Evolutionary conservation across 1,284 basidiomycete species (phyloP), one percentile per base, ranked within the genome.

Genomic region (Rhizoctonia solani): DNA sequence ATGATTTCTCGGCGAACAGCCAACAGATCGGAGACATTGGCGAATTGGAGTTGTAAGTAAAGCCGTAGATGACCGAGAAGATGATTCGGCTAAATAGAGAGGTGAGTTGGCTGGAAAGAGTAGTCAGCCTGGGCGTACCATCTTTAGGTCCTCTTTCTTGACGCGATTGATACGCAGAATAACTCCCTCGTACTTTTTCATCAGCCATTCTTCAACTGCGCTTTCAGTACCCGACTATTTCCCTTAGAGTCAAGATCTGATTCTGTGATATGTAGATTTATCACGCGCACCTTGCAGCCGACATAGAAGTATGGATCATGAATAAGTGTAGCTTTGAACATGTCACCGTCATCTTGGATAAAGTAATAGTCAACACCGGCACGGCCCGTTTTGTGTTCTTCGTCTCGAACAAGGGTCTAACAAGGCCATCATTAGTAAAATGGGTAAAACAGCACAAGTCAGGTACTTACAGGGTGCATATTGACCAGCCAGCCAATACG

Each of bases 291-390:
- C 81, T 94, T 88, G 85, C 92, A 96, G 1, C 89, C 89, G 70
- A 99, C 89, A 71, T 85, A 86, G 74, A 99, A 98, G 77, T 99
- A 99, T 0, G 97, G 97, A 75, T 98, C 93, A 74, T 96, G 96
- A 63, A 88, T 84, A 68, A 93, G 83, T 1, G 96, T 99, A 71
- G 87, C 89, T 77, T 99, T 99, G 83, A 99, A 99, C 87, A 93
- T 93, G 34, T 85, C 86, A 3, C 96, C 96, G 71, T 98, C 95
- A 74, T 99, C 95, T 78, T 98, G 88, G 72, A 99, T 94, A 74
- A 99, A 99, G 77, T 98, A 98, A 73, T 89, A 98, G 75, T 99
- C 96, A 9, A 99, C 95, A 9, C 90, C 95, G 4, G 93, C 90
- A 71, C 87, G 88, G 16, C 94, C 94, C 13, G 84, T 84, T 5